Evolutionary conservation across 2,329 filamentous ascomycete genomes (phyloP).

Genomic region (Endothia cerciana): DNA sequence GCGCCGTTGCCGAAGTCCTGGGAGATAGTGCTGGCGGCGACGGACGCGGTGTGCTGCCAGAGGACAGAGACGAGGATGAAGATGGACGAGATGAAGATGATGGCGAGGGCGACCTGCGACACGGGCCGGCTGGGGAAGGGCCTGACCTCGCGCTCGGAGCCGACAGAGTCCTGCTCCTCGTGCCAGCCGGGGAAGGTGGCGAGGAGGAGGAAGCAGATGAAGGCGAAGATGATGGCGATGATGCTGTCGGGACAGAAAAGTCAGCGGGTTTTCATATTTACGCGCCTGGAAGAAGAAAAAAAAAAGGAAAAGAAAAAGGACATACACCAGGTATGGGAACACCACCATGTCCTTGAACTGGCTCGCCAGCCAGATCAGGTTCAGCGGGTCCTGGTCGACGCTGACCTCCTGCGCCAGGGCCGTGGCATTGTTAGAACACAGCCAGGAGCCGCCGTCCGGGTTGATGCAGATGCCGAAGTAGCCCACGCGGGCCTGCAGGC

Average conservation of each 20-base stretch:
- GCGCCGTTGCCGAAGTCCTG: conserved; percentile 91
- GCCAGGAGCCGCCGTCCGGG: conserved; percentile 84
- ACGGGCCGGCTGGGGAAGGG: conserved; percentile 92
- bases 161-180: conserved; percentile 80
- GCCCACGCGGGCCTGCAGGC: conserved; percentile 87
- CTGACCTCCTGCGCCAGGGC: conserved; percentile 86
- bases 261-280: conserved; percentile 27
- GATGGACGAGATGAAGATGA: conserved; percentile 80
- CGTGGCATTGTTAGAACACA: conserved; percentile 97
- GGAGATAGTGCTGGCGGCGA: conserved; percentile 90
- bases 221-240: conserved; percentile 96
- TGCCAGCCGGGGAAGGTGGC: conserved; percentile 98
- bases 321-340: conserved; percentile 93
- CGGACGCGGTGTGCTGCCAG: conserved; percentile 95
- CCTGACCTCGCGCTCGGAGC: conserved; percentile 88
- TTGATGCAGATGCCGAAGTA: conserved; percentile 99
- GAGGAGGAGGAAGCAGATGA: conserved; percentile 91
- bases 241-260: conserved; percentile 60
- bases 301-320: conserved; percentile 29
- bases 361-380: conserved; percentile 93
- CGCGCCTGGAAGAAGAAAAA: not conserved
- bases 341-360: conserved; percentile 99
- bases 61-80: conserved; percentile 76
- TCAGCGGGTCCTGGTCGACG: conserved; percentile 92
- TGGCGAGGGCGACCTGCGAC: conserved; percentile 87